Base-by-base conservation (phyloP, 352 stramenopile genomes). In the Globisporangium orthogonon region DNA sequence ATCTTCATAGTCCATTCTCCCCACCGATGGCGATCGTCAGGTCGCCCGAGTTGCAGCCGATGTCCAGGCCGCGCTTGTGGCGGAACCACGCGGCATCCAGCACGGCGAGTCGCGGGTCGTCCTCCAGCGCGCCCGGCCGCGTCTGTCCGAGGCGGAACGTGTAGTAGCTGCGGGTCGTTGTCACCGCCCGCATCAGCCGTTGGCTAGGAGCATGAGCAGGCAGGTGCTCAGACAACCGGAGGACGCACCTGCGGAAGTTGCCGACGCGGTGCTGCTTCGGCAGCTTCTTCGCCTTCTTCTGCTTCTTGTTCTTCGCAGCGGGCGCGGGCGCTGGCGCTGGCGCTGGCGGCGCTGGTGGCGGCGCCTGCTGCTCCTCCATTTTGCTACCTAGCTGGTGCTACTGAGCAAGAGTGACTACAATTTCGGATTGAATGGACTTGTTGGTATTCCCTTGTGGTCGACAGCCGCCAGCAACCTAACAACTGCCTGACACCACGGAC, bases 11-110 rank as follows among this genome's bases (percentile, higher is more conserved):
- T 23, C 23, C 11, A 10, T 7, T 6, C 23, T 43, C 4, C 63
- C 18, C 54, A 83, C 71, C 78, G 33, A 94, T 79, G 18, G 81
- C 66, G 17, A 91, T 79, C 0, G 84, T 92, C 18, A 94, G 59
- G n/a, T 88, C 72, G 13, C 84, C 84, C 3, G 80, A 84, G 63
- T 94, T 94, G 69, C 82, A 94, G 58, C 82, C 84, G 44, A 94
- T 83, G 49, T 92, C 84, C 11, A 92, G 66, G 0, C 71, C 80
- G 17, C 78, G 82, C 44, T 86, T 88, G 33, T 54, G 67, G 6
- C 67, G 58, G 43, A 91, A 90, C 82, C 84, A 94, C 44, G 50
- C 70, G n/a, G 70, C 73, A 10, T 86, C 56, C n/a, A 94, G 64
- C 9, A 74, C 67, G 7, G 58, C 31, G 6, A 94, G 69, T 17